Evolutionary conservation across 805 yeast genomes (phyloP), one percentile per base, ranked within the genome.

Genomic region (Lipomyces chichibuensis): DNA sequence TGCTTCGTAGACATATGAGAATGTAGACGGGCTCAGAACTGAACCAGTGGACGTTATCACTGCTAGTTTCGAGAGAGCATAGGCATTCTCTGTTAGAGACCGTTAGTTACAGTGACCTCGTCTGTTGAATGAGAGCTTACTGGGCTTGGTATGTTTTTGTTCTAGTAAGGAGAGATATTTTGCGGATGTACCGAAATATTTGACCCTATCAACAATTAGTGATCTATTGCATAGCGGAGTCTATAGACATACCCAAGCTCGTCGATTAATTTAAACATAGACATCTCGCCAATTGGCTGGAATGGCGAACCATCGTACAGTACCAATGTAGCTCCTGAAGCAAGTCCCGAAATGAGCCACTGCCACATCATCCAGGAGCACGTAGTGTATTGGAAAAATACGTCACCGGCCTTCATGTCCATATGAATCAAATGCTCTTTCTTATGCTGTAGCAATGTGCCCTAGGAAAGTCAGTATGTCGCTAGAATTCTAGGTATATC

Each of bases 291-390:
- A 25, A 33, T 17, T 3, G 74, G 74, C 54, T 63, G 65, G 57
- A 71, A 71, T 11, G 74, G 74, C 37, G 74, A 71, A 17, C 74
- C 74, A 57, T 71, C 74, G 60, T 71, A 71, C 29, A 71, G 62
- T 5, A 69, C 74, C 14, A 71, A 14, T 2, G 73, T 71, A 9
- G 74, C 72, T 7, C 73, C 72, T 1, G 74, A 71, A 4, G 73
- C 73, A 6, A 71, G 68, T 6, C 73, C 74, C 13, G 73, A 69
- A 20, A 71, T 71, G n/a, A 69, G 67, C 74, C 74, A 71, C 33
- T 71, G 74, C 74, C 74, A 71, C 74, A 71, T 71, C 74, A 71
- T 71, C 74, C 74, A 71, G 27, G 74, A 71, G 65, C 74, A 71
- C 13, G 74, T 71, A 6, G 74, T 71, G 55, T 71, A 71, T 56